Base-by-base conservation (phyloP, 768 basidiomycete species). In the Psilocybe sp. region DNA sequence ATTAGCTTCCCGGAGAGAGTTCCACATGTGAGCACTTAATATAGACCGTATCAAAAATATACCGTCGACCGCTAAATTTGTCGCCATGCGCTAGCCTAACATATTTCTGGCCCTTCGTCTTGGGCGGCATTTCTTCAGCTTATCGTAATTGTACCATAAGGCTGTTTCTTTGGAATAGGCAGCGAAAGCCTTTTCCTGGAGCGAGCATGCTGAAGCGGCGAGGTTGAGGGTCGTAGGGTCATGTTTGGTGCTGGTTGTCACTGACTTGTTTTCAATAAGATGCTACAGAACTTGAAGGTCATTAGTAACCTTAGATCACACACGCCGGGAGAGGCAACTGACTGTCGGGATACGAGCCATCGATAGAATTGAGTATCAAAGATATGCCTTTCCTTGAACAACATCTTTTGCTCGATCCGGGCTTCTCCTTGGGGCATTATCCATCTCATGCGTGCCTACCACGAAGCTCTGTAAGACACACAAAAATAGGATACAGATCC, bases 71-170 rank as follows among this genome's bases (percentile, higher is more conserved):
- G 23, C 23, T 28, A 28, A 28, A 28, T 28, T 28, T 28, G 23
- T 34, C 13, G 40, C 32, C 31, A 57, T 43, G 36, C 60, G 56
- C 49, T 57, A 54, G 16, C 49, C 58, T 33, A 74, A 52, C 13
- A 72, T 68, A 31, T 69, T 66, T 60, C 70, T 68, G 4, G 69
- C 65, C 34, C 71, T 70, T 49, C 80, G 75, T 0, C 80, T 82
- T 5, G 87, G 85, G 56, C 77, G 75, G 52, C 79, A 80, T 64
- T 87, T 89, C 64, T 67, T 74, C 46, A 86, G 72, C 14, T 56
- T 70, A 47, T 87, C 83, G 54, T 89, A 89, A 61, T 90, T 83
- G 51, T 88, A 90, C 88, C 88, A 90, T 8, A 88, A 87, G 15
- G 86, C 59, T 2, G 76, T 73, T 49, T 83, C 79, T 56, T 82